Evolutionary conservation across 2,329 filamentous ascomycete genomes (phyloP).

Genomic region (Elsinoe arachidis): DNA sequence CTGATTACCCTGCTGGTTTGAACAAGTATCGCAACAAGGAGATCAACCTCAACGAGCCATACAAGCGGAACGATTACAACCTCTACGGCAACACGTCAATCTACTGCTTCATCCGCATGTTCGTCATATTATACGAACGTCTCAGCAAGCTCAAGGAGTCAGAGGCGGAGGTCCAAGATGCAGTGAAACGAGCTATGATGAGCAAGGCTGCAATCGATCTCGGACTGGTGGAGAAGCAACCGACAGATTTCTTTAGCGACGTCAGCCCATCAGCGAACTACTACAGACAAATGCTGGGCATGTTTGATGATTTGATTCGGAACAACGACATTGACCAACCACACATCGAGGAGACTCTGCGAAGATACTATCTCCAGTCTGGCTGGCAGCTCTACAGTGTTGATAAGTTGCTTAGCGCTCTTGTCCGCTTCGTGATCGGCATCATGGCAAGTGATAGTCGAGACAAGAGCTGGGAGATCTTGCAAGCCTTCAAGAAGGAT

Average conservation of each 20-base stretch:
- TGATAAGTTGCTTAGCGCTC: conserved; percentile 73
- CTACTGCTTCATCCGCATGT: conserved; percentile 90
- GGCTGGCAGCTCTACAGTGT: conserved; percentile 94
- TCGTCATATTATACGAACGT: conserved; percentile 82
- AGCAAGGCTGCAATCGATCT: conserved; percentile 76
- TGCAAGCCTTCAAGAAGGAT: conserved; percentile 75
- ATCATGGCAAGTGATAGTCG: conserved; percentile 81
- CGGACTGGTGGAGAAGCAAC: conserved; percentile 71
- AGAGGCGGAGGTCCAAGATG: conserved; percentile 61
- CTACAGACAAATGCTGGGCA: conserved; percentile 74
- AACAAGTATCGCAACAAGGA: conserved; percentile 53
- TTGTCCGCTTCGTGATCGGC: conserved; percentile 71
- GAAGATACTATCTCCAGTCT: conserved; percentile 81
- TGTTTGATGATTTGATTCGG: conserved; percentile 79
- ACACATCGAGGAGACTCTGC: conserved; percentile 80
- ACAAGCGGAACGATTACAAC: conserved; percentile 72
- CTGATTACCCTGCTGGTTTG: conserved; percentile 46
- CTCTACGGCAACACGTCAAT: conserved; percentile 87
- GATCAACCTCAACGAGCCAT: conserved; percentile 69
- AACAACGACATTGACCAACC: conserved; percentile 66
- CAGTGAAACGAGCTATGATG: conserved; percentile 63
- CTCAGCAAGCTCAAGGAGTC: conserved; percentile 75
- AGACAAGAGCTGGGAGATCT: conserved; percentile 87
- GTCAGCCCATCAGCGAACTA: conserved; percentile 59
- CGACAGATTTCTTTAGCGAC: conserved; percentile 63